Percentiles rank a stretch among this genome's conserved stretches.
phyloP scores from a whole-genome alignment of 257 asterid genomes.

The Henckelia pumila region DNA sequence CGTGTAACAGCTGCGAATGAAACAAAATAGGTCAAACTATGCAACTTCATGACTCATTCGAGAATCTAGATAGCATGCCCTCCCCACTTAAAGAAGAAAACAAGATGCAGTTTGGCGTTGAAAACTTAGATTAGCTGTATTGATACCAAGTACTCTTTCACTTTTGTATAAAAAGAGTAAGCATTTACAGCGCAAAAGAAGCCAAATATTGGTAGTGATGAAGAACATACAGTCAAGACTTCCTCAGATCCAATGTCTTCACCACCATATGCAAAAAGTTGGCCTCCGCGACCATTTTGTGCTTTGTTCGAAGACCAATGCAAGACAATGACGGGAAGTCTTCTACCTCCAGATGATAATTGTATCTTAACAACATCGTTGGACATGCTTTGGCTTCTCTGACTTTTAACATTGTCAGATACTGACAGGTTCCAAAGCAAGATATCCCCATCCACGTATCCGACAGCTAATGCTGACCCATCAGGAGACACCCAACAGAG shows the following conservation, averaged over 20 bases:
- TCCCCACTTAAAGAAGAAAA: conserved; percentile 10
- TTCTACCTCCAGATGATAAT: conserved; percentile 68
- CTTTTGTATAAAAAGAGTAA: conserved; percentile 5
- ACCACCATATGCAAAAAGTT: conserved; percentile 90
- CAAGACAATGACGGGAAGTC: conserved; percentile 94
- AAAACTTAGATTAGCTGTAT: conserved; percentile 1
- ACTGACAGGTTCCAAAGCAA: conserved; percentile 76
- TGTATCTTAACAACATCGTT: conserved; percentile 68
- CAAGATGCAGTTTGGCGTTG: conserved; percentile 5
- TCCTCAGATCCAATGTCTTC: conserved; percentile 92
- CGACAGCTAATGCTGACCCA: conserved; percentile 91
- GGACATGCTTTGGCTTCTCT: conserved; percentile 37
- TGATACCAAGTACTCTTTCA: background rate
- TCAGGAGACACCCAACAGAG: conserved; percentile 94
- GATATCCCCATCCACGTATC: conserved; percentile 96
- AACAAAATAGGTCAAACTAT: background rate
- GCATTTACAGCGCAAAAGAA: conserved; percentile 19
- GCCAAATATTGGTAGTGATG: conserved; percentile 25
- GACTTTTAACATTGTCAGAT: conserved; percentile 43
- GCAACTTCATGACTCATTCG: conserved; percentile 1
- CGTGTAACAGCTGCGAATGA: background rate
- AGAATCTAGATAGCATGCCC: background rate
- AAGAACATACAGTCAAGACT: conserved; percentile 73
- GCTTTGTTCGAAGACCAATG: conserved; percentile 69
- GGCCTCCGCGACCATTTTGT: conserved; percentile 56